phyloP scores from a whole-genome alignment of 179 eudicot genomes.

The Beta macrorhiza region DNA sequence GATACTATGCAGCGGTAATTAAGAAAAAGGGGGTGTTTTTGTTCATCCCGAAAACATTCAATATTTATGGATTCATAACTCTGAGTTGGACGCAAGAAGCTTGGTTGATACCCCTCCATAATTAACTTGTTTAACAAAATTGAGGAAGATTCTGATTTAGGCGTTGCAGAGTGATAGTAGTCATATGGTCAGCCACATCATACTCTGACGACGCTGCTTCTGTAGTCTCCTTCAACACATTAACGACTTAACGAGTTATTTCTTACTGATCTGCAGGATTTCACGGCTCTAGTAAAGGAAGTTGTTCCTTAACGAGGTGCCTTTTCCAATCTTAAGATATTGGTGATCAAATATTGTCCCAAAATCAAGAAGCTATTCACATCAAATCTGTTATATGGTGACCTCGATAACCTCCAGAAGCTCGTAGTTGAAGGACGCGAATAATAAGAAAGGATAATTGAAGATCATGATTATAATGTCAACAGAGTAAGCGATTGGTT shows the following conservation, averaged over 20 bases:
- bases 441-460: constrained; percentile 20
- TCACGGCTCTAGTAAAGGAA: constrained; percentile 19
- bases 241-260: constrained; percentile 2
- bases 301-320: constrained; percentile 7
- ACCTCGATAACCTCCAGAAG: constrained; percentile 26
- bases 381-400: constrained; percentile 10
- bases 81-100: constrained; percentile 20
- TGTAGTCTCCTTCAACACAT: constrained; percentile 4
- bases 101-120: constrained; percentile 26
- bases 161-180: constrained; percentile 25
- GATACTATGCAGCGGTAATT: constrained; percentile 23
- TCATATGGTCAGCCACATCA: constrained; percentile 20
- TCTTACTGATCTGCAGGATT: constrained; percentile 30
- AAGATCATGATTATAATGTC: constrained; percentile 7
- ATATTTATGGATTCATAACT: constrained; percentile 27
- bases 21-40: constrained; percentile 11
- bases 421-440: constrained; percentile 28
- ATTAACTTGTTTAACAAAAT: background rate
- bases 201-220: background rate
- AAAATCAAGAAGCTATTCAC: constrained; percentile 28
- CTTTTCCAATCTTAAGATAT: constrained; percentile 24
- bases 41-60: constrained; percentile 20
- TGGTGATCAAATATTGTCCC: constrained; percentile 31
- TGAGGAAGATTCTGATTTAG: constrained; percentile 21
- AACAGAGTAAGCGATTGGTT: constrained; percentile 9